phyloP scores from a whole-genome alignment of 306 rosid genomes.

The Myrica gale region DNA sequence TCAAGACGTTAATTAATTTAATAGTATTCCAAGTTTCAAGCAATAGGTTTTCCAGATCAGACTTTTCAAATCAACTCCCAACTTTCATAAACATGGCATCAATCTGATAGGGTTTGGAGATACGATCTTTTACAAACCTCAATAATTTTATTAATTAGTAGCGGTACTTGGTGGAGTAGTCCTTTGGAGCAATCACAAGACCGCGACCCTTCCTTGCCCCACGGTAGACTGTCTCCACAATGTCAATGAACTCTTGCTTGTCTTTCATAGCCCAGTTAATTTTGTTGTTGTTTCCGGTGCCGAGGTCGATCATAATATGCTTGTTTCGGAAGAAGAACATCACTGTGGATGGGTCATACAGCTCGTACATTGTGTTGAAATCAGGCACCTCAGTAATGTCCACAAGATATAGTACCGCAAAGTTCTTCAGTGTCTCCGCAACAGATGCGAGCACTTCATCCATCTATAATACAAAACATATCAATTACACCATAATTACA shows the following conservation, averaged over 20 bases:
- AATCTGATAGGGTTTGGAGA: background rate
- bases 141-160: conserved; percentile 43
- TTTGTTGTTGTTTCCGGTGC: conserved; percentile 97
- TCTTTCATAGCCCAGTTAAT: conserved; percentile 97
- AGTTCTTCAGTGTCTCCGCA: conserved; percentile 84
- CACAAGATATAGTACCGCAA: conserved; percentile 87
- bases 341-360: conserved; percentile 85
- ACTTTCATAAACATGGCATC: background rate
- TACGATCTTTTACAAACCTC: background rate
- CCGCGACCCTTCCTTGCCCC: conserved; percentile 96
- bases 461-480: conserved; percentile 48
- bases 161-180: conserved; percentile 93
- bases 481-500: background rate
- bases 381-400: conserved; percentile 98
- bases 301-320: conserved; percentile 97
- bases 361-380: conserved; percentile 93
- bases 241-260: conserved; percentile 93
- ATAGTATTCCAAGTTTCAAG: background rate
- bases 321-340: conserved; percentile 98
- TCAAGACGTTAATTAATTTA: too few relatives aligned
- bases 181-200: conserved; percentile 92
- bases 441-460: conserved; percentile 89
- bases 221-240: conserved; percentile 75
- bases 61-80: background rate
- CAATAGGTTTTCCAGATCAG: background rate